Conservation (phyloP, 2,329 filamentous ascomycete genomes). For the Cyclaneusma minus region DNA sequence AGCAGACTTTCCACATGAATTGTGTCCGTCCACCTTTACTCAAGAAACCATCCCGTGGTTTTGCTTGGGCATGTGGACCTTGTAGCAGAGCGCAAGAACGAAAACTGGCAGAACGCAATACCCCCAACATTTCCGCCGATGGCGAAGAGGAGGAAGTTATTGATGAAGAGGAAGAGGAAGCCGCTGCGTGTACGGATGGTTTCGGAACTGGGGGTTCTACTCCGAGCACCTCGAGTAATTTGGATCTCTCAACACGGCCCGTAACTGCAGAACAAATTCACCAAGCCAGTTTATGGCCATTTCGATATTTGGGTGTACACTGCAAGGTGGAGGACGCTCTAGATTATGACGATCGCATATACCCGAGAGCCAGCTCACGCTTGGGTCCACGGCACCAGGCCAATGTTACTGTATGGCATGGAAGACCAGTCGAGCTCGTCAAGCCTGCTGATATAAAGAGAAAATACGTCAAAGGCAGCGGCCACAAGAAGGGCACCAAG, state of each 20-base stretch:
- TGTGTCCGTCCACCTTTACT: conserved; percentile 83
- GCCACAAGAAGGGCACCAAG: conserved; percentile 61
- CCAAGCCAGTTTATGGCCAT: conserved; percentile 89
- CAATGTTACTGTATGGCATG: conserved; percentile 70
- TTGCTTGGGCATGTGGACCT: conserved; percentile 93
- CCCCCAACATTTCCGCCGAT: conserved; percentile 54
- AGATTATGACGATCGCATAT: conserved; percentile 95
- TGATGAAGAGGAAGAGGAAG: conserved; percentile 61
- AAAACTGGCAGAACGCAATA: conserved; percentile 79
- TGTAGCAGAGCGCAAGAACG: conserved; percentile 94
- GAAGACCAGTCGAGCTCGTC: conserved; percentile 75
- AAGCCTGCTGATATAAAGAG: conserved; percentile 79
- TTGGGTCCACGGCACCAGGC: conserved; percentile 87
- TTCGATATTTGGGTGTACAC: conserved; percentile 88
- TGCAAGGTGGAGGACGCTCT: conserved; percentile 89
- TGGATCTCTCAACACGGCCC: conserved; percentile 36
- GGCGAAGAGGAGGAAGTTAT: conserved; percentile 46
- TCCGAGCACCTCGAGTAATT: conserved; percentile 38
- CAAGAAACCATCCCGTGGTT: conserved; percentile 93
- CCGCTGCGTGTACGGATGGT: conserved; percentile 29
- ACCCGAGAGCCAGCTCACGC: conserved; percentile 85
- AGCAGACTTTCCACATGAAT: conserved; percentile 95
- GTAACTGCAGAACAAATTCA: conserved; percentile 78
- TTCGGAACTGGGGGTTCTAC: conserved; percentile 46
- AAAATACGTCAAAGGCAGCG: conserved; percentile 43